Conservation (phyloP, 306 rosid species). For the Calophaca sinica region DNA sequence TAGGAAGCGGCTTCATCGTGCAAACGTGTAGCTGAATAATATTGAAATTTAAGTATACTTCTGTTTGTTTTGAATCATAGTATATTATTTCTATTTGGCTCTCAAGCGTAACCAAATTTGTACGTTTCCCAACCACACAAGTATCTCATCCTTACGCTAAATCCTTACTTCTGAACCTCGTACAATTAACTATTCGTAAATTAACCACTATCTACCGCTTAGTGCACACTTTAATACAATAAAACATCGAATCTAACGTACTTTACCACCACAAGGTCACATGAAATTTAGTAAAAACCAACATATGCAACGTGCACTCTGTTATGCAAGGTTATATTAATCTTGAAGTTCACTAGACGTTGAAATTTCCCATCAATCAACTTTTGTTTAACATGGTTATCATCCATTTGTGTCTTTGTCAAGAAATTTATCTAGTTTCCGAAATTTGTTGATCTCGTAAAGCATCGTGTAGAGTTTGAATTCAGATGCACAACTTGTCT, state of each 20-base stretch:
- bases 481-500: slow-evolving; percentile 9
- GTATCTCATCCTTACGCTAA: slow-evolving; percentile 7
- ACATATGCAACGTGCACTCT: slow-evolving; percentile 49
- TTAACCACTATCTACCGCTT: slow-evolving; percentile 45
- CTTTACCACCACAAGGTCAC: slow-evolving; percentile 47
- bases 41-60: slow-evolving; percentile 38
- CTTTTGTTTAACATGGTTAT: slow-evolving; percentile 21
- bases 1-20: slow-evolving; percentile 34
- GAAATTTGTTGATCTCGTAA: slow-evolving; percentile 10
- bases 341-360: slow-evolving; percentile 46
- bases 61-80: slow-evolving; percentile 26
- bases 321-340: slow-evolving; percentile 32
- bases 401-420: slow-evolving; percentile 14
- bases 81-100: slow-evolving; percentile 18
- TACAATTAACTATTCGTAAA: slow-evolving; percentile 40
- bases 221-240: slow-evolving; percentile 21
- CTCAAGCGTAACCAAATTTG: slow-evolving; percentile 26
- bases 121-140: slow-evolving; percentile 18
- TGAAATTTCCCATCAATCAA: slow-evolving; percentile 28
- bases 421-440: slow-evolving; percentile 1
- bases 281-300: slow-evolving; percentile 50
- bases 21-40: slow-evolving; percentile 39
- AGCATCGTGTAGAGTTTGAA: background rate
- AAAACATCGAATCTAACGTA: slow-evolving; percentile 46
- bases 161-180: slow-evolving; percentile 53